Base-by-base conservation (phyloP, 148 eudicot species). In the Rhododendron ferrugineum region DNA sequence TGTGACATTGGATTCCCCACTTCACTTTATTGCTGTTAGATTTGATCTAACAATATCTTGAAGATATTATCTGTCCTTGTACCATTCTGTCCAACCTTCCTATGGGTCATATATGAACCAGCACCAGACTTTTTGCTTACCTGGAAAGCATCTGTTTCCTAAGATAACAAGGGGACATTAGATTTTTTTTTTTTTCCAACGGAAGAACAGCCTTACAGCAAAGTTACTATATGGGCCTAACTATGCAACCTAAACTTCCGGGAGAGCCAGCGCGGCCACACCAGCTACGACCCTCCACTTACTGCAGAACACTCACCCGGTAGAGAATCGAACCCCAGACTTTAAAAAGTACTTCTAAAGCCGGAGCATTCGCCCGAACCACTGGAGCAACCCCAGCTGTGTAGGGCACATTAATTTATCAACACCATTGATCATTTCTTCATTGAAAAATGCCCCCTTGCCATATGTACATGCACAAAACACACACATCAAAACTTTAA, bases 1-100 rank as follows among this genome's bases (percentile, higher is more conserved):
- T 32, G 56, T 68, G 37, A 15, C 76, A 14, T n/a, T 40, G 77
- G 58, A 82, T 74, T 68, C 37, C 32, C 23, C 76, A 82, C 83
- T 44, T 56, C 8, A 81, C 18, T 22, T 20, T 16, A 18, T 20
- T 81, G 46, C 30, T 34, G 36, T 30, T 32, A 4, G 75, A 58
- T 81, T 58, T 22, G 60, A 49, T 47, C 81, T n/a, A 82, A 47
- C 85, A 28, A 32, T 46, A 83, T 83, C 62, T 70, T 72, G 10
- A 70, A 83, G 78, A 66, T 83, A 70, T 80, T 83, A 23, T 18
- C 73, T 83, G 58, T 28, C 72, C 52, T 5, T 42, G 20, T 3
- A 3, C 36, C 6, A 14, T 34, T 8, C 68, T 66, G 70, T 49
- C 28, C 84, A 13, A 30, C 32, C 44, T 54, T 42, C 44, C 26